These are phyloP conservation scores for Papiliotrema flavescens DNA, from an alignment of 1,284 basidiomycete species.

Conservation along the genomic window DNA sequence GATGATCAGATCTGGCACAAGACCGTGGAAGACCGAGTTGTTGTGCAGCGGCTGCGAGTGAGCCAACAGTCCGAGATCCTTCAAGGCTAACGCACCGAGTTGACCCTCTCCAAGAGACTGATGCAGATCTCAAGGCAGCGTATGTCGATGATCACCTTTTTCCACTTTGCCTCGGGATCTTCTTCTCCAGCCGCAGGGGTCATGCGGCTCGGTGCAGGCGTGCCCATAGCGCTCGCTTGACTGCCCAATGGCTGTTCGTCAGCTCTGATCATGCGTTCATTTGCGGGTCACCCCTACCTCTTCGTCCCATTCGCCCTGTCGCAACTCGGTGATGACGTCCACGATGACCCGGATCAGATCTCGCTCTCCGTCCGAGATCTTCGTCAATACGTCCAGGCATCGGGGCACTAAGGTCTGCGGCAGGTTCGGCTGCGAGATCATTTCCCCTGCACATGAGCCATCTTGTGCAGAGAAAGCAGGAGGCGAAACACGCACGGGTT, in stretches of 20 bases:
- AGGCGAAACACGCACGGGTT: slow-evolving; percentile 55
- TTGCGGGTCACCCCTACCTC: slow-evolving; percentile 5
- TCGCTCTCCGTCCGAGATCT: slow-evolving; percentile 76
- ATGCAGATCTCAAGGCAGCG: slow-evolving; percentile 84
- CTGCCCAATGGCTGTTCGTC: slow-evolving; percentile 11
- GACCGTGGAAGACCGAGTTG: slow-evolving; percentile 87
- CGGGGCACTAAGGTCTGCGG: slow-evolving; percentile 73
- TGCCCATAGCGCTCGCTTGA: slow-evolving; percentile 18
- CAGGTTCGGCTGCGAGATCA: slow-evolving; percentile 77
- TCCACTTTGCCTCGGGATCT: slow-evolving; percentile 33
- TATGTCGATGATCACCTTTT: slow-evolving; percentile 69
- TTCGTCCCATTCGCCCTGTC: slow-evolving; percentile 55
- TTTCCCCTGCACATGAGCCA: slow-evolving; percentile 59
- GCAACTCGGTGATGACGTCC: slow-evolving; percentile 83
- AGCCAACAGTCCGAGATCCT: slow-evolving; percentile 3
- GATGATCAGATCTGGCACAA: slow-evolving; percentile 83
- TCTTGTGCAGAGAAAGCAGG: slow-evolving; percentile 41
- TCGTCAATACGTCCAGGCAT: slow-evolving; percentile 82
- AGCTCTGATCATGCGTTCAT: neutral
- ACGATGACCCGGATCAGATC: slow-evolving; percentile 93
- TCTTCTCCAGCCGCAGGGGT: slow-evolving; percentile 16
- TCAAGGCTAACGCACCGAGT: slow-evolving; percentile 61
- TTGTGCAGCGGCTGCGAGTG: slow-evolving; percentile 73
- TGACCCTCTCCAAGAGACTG: slow-evolving; percentile 85
- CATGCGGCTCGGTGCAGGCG: slow-evolving; percentile 12